phyloP scores from a whole-genome alignment of 2,329 filamentous ascomycete species.

The Xylariaceae sp. region DNA sequence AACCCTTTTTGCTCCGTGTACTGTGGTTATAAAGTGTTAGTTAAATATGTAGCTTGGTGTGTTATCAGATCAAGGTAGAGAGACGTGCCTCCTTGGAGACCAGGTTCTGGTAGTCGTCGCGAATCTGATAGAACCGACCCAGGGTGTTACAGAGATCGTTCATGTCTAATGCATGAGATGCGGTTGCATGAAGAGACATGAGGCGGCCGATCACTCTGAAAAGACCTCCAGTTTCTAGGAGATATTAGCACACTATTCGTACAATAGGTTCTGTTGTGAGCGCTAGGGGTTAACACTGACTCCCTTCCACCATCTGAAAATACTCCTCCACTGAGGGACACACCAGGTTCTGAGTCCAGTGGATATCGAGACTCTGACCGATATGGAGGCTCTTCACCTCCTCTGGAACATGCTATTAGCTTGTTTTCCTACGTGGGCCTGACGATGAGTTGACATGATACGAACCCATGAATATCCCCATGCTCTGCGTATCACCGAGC shows the following conservation, averaged over 20 bases:
- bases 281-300: no score
- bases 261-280: no score
- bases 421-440: no score
- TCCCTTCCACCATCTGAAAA: background rate
- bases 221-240: constrained; percentile 17
- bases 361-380: background rate
- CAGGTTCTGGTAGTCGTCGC: constrained; percentile 32
- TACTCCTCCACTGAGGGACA: background rate
- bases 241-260: no score
- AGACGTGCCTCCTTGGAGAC: constrained; percentile 3
- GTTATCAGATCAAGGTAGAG: no score
- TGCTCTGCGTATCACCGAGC: no score
- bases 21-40: no score
- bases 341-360: background rate
- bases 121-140: constrained; percentile 30
- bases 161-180: no score
- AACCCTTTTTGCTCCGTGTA: constrained; percentile 36
- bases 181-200: constrained; percentile 13
- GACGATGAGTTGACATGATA: no score
- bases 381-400: background rate
- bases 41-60: no score
- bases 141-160: background rate
- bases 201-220: constrained; percentile 18
- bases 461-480: no score
- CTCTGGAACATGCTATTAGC: no score